Base-by-base conservation (phyloP, 768 basidiomycete species). In the Galerina sulciceps region DNA sequence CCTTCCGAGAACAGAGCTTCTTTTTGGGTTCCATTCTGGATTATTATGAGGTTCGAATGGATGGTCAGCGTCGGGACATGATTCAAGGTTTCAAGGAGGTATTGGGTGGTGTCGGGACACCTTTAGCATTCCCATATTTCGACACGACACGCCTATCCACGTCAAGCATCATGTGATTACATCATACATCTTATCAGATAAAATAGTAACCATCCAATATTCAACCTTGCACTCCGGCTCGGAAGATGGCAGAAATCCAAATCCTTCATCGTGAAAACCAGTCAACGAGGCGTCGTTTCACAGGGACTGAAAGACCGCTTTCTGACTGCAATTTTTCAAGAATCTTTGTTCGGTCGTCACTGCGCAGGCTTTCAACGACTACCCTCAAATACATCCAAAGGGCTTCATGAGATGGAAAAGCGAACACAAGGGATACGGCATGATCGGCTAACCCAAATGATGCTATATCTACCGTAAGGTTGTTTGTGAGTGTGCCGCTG, bases 311-410 rank as follows among this genome's bases (percentile, higher is more conserved):
- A 36, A 34, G 47, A 6, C 22, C n/a, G 34, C 17, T 36, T 18
- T 48, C 40, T 36, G n/a, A 40, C 48, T 53, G 15, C 9, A 62
- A 10, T 37, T 48, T 46, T 31, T 59, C 38, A 3, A 62, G 35
- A n/a, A 62, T 50, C 34, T 40, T 41, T n/a, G 22, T 36, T 11
- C 55, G 58, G 10, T 42, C 38, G 11, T 55, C 47, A 11, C 56
- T n/a, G 3, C 60, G 10, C 6, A 54, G 40, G n/a, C 31, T 23
- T 10, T 20, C 44, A 14, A 73, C 56, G 3, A 66, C 43, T 20
- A 67, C 65, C 17, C 85, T 79, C 44, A 86, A 60, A 71, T 86
- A 89, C 60, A 85, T 72, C 87, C 88, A 90, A 15, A 89, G 75
- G 0, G 89, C 71, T 66, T 90, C 86, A 58, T 87, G 84, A 22